Evolutionary conservation across 2,329 filamentous ascomycete species (phyloP), one percentile per base, ranked within the genome.

Genomic region (Aspergillus sp.): DNA sequence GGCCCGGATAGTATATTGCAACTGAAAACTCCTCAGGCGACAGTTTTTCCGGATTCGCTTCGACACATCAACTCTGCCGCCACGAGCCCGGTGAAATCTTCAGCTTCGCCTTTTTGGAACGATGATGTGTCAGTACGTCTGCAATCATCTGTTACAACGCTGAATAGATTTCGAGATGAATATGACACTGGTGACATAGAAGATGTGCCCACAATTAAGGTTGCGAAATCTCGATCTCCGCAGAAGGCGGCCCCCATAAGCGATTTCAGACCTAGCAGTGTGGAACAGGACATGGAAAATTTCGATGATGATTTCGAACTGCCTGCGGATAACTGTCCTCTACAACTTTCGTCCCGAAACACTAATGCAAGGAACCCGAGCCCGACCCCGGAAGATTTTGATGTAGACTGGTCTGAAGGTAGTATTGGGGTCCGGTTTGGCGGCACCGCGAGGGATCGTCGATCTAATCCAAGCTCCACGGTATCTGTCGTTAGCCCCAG

Each of bases 401-500:
- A 86, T 53, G 48, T 72, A 47, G 83, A 96, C 61, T 95, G 91
- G 86, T 88, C 86, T 41, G 93, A 97, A 68, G 90, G 90, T 43
- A 96, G 90, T 63, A 75, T 96, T 46, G 90, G 91, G 33, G 95
- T 91, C 36, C 81, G 91, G 45, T 91, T 90, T 68, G 90, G 87
- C 33, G 91, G 91, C 36, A 95, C 89, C 10, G 79, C 83, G 52
- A 82, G 88, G 56, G 88, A 91, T 58, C 79, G 77, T n/a, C 82
- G 81, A 33, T 90, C 88, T 39, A 83, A 83, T 58, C 83, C 88
- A 57, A 93, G 88, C 70, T 95, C 90, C 1, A 91, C 89, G 12
- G 82, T 85, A 31, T 95, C 90, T 33, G 88, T 88, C 27, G 78
- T 96, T 64, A 97, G 91, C 61, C 91, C 93, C 10, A 97, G 90